Evolutionary conservation across 1,139 yeast genomes (phyloP), one percentile per base, ranked within the genome.

Genomic region (Wickerhamiella infanticola): DNA sequence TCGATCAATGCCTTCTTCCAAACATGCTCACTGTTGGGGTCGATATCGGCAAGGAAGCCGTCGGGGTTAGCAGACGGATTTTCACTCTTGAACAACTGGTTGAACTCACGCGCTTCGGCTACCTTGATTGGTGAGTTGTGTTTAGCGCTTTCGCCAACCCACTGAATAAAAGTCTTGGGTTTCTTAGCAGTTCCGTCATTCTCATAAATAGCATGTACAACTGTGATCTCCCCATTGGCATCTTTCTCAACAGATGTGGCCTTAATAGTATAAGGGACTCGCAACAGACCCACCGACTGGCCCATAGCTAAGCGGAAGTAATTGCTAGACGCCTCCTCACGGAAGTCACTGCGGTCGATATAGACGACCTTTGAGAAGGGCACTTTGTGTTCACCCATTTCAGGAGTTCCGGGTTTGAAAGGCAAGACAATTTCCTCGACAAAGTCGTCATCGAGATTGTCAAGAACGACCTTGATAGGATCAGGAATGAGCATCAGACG

Each of bases 141-240:
- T 50, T 73, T 72, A 38, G 71, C 69, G 18, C 78, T 68, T 51
- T 76, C 75, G 41, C 96, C 95, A 47, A 93, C 79, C 99, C 99
- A 93, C 67, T 93, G 98, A 60, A 93, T 86, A 61, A 71, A 93
- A 1, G 98, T 86, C 73, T 88, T 90, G 56, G 97, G 96, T 59
- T 81, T 83, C 43, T 70, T 68, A 44, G 69, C 65, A 26, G 43
- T 24, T 24, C 43, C 42, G 48, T 74, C 83, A 53, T 76, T 76
- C 59, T 86, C 85, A 62, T 90, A 90, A 58, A 81, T 75, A 42
- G 83, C 95, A 54, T 80, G 79, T 48, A 93, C 75, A 63, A 76
- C 77, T 23, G 68, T 67, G 45, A 86, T 74, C 44, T 73, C 69
- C 25, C 95, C 96, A 0, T 64, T 54, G 24, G 62, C 68, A 56